phyloP scores from a whole-genome alignment of 352 stramenopile genomes.

The Saprolegnia parasitica region DNA sequence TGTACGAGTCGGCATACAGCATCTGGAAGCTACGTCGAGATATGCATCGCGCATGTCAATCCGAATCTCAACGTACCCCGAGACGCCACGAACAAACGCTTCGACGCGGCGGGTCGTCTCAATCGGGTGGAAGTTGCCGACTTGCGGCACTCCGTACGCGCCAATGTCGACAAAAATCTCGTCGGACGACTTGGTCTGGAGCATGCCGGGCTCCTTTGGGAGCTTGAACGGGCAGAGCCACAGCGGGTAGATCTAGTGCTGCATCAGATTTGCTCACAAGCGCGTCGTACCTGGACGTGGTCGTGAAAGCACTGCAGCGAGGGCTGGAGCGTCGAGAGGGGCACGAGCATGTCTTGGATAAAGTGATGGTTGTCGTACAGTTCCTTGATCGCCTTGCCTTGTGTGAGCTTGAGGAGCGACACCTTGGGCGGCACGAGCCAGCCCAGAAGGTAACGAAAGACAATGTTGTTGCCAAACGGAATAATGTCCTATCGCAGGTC shows the following conservation, averaged over 20 bases:
- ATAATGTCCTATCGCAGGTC: conserved; percentile 36
- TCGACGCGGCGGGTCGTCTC: conserved; percentile 33
- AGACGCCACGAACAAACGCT: conserved; percentile 30
- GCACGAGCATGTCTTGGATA: conserved; percentile 43
- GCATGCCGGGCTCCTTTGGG: conserved; percentile 14
- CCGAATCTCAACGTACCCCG: conserved; percentile 31
- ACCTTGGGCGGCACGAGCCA: conserved; percentile 48
- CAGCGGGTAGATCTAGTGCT: conserved; percentile 37
- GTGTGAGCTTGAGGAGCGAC: conserved; percentile 45
- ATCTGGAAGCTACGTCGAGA: conserved; percentile 34
- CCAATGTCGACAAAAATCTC: conserved; percentile 39
- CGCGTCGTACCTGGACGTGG: conserved; percentile 23
- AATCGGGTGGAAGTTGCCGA: conserved; percentile 31
- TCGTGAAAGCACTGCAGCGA: conserved; percentile 32
- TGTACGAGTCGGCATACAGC: conserved; percentile 49
- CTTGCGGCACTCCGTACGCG: conserved; percentile 35
- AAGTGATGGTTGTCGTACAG: conserved; percentile 40
- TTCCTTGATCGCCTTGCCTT: conserved; percentile 36
- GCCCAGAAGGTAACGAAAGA: conserved; percentile 46
- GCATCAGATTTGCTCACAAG: conserved; percentile 28
- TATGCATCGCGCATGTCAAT: not conserved
- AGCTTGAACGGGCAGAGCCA: conserved; percentile 35
- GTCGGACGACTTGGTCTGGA: conserved; percentile 22
- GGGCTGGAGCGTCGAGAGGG: conserved; percentile 32
- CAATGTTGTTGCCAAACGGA: conserved; percentile 43